These are phyloP conservation scores for Aspergillus hancockii DNA, from an alignment of 495 filamentous ascomycete species.

Conservation along the genomic window DNA sequence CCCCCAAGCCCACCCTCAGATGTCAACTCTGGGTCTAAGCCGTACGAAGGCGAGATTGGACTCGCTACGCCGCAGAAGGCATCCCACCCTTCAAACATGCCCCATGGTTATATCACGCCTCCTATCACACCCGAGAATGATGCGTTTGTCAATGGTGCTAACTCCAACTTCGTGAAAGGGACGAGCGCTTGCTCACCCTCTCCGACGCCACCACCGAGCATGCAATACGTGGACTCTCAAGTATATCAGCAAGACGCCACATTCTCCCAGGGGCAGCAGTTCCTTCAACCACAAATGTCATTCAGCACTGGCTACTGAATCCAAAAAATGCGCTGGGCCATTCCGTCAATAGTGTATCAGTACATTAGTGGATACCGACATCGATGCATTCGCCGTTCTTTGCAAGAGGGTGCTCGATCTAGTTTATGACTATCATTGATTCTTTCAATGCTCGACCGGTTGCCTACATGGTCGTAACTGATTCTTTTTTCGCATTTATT, in stretches of 20 bases:
- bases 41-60: conserved; percentile 50
- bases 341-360: conserved; percentile 17
- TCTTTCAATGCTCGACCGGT: conserved; percentile 13
- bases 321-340: conserved; percentile 2
- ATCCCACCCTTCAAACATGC: conserved; percentile 59
- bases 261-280: conserved; percentile 40
- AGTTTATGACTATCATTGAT: conserved; percentile 20
- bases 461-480: conserved; percentile 10
- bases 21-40: conserved; percentile 53
- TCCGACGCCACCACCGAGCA: conserved; percentile 39
- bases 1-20: conserved; percentile 72
- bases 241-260: conserved; percentile 41
- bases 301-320: conserved; percentile 37
- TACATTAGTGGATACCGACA: conserved; percentile 13
- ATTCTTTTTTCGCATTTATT: conserved; percentile 26
- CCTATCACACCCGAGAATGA: conserved; percentile 92
- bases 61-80: conserved; percentile 87
- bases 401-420: conserved; percentile 22
- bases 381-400: conserved; percentile 12
- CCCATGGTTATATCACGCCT: conserved; percentile 86
- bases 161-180: conserved; percentile 29
- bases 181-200: conserved; percentile 40
- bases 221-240: conserved; percentile 42
- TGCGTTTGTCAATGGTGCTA: conserved; percentile 47
- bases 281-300: conserved; percentile 39